Evolutionary conservation across 2,329 filamentous ascomycete species (phyloP).

Genomic region (Pestalotiopsis sp.): DNA sequence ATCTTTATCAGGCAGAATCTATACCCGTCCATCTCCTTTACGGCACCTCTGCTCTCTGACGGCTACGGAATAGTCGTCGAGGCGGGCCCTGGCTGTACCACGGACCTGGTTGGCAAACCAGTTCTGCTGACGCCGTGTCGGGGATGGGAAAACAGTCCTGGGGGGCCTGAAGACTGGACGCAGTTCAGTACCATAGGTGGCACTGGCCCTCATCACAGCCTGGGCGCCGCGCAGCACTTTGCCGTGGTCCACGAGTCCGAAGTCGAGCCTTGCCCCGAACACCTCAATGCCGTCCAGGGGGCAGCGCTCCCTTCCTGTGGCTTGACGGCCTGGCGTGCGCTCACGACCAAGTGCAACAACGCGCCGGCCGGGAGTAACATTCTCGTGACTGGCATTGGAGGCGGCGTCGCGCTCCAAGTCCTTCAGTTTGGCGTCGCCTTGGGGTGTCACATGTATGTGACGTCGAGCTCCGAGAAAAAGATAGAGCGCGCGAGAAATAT

Average conservation of each 20-base stretch:
- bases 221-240: conserved; percentile 74
- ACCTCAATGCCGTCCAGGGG: conserved; percentile 72
- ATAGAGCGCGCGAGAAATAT: conserved; percentile 69
- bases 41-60: conserved; percentile 77
- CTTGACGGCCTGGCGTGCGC: conserved; percentile 83
- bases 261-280: conserved; percentile 72
- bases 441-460: conserved; percentile 78
- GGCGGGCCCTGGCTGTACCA: conserved; percentile 56
- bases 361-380: conserved; percentile 66
- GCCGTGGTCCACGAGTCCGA: conserved; percentile 69
- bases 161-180: conserved; percentile 67
- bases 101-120: conserved; percentile 57
- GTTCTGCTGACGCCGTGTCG: conserved; percentile 78
- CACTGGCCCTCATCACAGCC: conserved; percentile 55
- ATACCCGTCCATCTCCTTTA: conserved; percentile 83
- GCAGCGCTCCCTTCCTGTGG: conserved; percentile 85
- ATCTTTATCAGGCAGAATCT: conserved; percentile 90
- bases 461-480: conserved; percentile 73
- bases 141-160: conserved; percentile 72
- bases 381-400: conserved; percentile 87
- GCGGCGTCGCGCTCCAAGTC: conserved; percentile 82
- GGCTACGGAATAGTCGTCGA: conserved; percentile 73
- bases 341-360: conserved; percentile 70
- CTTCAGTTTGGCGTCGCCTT: conserved; percentile 76
- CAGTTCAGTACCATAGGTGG: conserved; percentile 69